A percentile compares a stretch with the other conserved stretches of the same genome.
phyloP scores from a whole-genome alignment of 805 yeast genomes.

The Saturnispora besseyi region DNA sequence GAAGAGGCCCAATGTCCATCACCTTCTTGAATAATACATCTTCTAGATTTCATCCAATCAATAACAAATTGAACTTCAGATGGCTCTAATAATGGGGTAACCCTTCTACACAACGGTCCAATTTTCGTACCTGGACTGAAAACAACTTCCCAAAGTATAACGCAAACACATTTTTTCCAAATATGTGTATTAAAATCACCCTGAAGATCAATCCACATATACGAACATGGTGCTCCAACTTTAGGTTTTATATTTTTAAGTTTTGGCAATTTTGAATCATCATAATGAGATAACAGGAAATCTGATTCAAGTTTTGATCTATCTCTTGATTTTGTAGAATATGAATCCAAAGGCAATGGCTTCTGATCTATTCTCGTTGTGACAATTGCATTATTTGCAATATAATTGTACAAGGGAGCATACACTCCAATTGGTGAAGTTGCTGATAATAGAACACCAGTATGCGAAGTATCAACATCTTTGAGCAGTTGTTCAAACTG shows the following conservation, averaged over 20 bases:
- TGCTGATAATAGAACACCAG: conserved; percentile 47
- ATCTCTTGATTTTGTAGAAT: conserved; percentile 69
- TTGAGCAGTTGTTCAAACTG: conserved; percentile 35
- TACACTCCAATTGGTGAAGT: conserved; percentile 56
- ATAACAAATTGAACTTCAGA: conserved; percentile 32
- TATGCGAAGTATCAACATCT: conserved; percentile 22
- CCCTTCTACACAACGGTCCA: conserved; percentile 18
- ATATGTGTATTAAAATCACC: conserved; percentile 50
- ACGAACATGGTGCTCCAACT: conserved; percentile 50
- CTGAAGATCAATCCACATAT: conserved; percentile 60
- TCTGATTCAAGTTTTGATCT: conserved; percentile 59
- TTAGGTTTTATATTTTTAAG: conserved; percentile 39
- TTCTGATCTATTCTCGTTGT: conserved; percentile 49
- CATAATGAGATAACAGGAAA: conserved; percentile 33
- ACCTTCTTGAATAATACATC: conserved; percentile 28
- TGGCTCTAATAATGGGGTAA: conserved; percentile 26
- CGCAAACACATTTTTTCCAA: conserved; percentile 50
- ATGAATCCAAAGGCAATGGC: conserved; percentile 44
- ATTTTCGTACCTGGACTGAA: conserved; percentile 47
- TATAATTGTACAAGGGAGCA: conserved; percentile 48
- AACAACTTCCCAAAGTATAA: conserved; percentile 37
- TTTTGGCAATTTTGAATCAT: conserved; percentile 8
- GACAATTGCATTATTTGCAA: conserved; percentile 34
- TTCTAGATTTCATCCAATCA: conserved; percentile 38
- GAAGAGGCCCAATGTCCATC: conserved; percentile 33